A percentile compares a stretch with the other conserved stretches of the same genome.
Evolutionary conservation across 1,284 basidiomycete genomes (phyloP).

Genomic region (Coniferiporia weirii): DNA sequence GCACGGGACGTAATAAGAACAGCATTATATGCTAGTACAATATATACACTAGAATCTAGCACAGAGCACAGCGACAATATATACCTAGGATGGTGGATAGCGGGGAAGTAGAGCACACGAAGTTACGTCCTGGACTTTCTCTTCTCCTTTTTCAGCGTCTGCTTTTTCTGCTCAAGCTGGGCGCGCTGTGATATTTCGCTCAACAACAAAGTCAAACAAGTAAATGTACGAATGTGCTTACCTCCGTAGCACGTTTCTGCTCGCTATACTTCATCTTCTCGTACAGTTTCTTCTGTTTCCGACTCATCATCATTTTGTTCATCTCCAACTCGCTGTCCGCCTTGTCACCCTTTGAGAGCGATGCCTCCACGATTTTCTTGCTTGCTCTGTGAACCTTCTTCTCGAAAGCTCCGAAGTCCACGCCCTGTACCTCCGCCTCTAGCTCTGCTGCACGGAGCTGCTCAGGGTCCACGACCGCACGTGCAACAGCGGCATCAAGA

Average conservation of each 20-base stretch:
- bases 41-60: too few species aligned
- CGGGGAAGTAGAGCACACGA: background rate
- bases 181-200: constrained; percentile 17
- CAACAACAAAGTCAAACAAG: background rate
- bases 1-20: background rate
- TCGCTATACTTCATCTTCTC: constrained; percentile 92
- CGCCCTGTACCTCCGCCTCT: constrained; percentile 86
- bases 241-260: constrained; percentile 77
- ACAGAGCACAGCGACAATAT: background rate
- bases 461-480: constrained; percentile 56
- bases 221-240: constrained; percentile 34
- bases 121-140: constrained; percentile 18
- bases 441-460: constrained; percentile 87
- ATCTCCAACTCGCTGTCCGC: constrained; percentile 68
- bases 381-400: constrained; percentile 63
- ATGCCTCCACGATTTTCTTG: constrained; percentile 44
- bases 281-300: constrained; percentile 93
- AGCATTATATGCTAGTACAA: background rate
- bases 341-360: constrained; percentile 17
- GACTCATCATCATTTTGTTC: constrained; percentile 99
- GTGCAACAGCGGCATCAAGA: constrained; percentile 46
- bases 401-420: constrained; percentile 81
- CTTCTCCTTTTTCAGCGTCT: constrained; percentile 24
- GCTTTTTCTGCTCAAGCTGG: constrained; percentile 25
- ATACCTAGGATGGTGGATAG: background rate